Evolutionary conservation across 176 grass and related monocot genomes (phyloP).

Genomic region (Eleusine indica): DNA sequence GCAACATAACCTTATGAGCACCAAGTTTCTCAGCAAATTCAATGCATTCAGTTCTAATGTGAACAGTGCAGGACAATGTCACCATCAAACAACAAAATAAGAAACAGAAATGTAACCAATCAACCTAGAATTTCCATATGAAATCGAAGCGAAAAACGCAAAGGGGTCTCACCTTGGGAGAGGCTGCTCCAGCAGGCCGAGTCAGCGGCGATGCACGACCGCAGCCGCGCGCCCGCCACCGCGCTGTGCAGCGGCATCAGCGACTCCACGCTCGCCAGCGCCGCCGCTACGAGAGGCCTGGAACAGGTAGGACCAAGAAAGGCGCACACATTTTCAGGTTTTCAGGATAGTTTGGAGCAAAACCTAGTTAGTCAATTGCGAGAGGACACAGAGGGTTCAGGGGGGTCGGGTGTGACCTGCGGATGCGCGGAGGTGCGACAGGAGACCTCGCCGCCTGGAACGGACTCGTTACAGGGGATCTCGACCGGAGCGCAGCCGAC

Average conservation of each 20-base stretch:
- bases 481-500: conserved; percentile 44
- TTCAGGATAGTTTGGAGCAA: neutral
- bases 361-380: neutral
- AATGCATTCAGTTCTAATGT: neutral
- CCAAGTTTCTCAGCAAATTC: neutral
- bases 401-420: conserved; percentile 40
- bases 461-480: conserved; percentile 20
- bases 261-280: conserved; percentile 48
- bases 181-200: conserved; percentile 76
- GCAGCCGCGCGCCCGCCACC: conserved; percentile 60
- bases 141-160: neutral
- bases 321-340: neutral
- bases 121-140: neutral
- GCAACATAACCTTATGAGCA: neutral
- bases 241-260: conserved; percentile 79
- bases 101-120: neutral
- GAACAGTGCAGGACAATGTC: neutral
- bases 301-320: neutral
- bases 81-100: neutral
- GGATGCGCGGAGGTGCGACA: conserved; percentile 25
- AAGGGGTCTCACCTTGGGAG: conserved; percentile 57
- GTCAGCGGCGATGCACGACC: conserved; percentile 69
- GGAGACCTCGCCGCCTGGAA: conserved; percentile 14
- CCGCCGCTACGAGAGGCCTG: conserved; percentile 39
- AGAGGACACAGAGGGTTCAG: neutral